Conservation (phyloP, 768 basidiomycete species). For the Rhizopogon vinicolor region DNA sequence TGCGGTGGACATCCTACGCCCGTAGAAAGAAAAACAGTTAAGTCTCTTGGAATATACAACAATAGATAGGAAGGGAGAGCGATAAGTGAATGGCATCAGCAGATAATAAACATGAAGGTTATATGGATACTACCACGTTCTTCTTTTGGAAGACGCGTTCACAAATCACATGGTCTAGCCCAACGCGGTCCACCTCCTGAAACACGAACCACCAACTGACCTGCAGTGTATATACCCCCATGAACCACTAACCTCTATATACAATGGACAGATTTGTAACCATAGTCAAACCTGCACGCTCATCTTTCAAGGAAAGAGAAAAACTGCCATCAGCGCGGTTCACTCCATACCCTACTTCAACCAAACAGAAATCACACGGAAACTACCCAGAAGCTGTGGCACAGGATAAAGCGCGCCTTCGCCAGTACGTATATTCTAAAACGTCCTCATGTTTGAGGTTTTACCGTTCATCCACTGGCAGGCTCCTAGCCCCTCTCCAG, state of each 20-base stretch:
- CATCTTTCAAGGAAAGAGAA: not conserved
- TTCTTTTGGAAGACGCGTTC: not conserved
- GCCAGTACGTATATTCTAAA: not conserved
- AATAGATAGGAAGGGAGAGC: slow-evolving; percentile 3
- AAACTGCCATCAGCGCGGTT: not conserved
- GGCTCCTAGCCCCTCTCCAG: slow-evolving; percentile 26
- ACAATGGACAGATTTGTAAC: slow-evolving; percentile 24
- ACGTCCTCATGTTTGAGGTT: not conserved
- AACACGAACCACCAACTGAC: not conserved
- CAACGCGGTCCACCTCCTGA: not conserved
- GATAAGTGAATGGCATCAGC: slow-evolving; percentile 4
- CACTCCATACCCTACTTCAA: not conserved
- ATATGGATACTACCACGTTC: not conserved
- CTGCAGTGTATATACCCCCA: not conserved
- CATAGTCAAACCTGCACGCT: slow-evolving; percentile 14
- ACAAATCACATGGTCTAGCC: not conserved
- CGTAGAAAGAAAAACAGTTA: not conserved
- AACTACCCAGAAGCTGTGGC: not conserved
- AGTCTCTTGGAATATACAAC: not conserved
- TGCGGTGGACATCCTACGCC: slow-evolving; percentile 44
- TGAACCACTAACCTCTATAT: not conserved
- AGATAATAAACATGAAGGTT: not conserved
- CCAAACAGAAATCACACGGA: not conserved
- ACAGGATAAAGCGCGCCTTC: not conserved
- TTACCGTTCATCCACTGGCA: slow-evolving; percentile 1